phyloP scores from a whole-genome alignment of 73 alveolate genomes.

The Paramecium caudatum region DNA sequence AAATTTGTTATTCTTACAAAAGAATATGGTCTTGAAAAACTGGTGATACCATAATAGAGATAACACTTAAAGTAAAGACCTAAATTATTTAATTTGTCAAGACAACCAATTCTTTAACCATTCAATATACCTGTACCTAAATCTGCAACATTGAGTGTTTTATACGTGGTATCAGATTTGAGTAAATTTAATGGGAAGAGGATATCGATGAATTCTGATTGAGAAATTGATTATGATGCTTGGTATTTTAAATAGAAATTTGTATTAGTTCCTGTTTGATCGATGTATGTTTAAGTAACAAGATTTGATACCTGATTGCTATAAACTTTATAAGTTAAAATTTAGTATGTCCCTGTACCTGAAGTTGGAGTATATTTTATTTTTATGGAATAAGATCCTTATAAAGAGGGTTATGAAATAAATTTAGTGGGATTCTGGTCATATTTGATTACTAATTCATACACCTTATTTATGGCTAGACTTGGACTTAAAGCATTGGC shows the following conservation, averaged over 20 bases:
- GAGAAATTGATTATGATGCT: neutral
- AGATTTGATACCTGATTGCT: neutral
- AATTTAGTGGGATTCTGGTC: neutral
- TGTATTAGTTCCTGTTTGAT: neutral
- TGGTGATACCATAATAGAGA: constrained; percentile 9
- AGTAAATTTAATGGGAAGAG: neutral
- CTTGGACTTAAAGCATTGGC: neutral
- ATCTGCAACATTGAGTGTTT: neutral
- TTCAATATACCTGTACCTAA: neutral
- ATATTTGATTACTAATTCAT: constrained; percentile 26
- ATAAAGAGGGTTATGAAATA: neutral
- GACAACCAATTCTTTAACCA: constrained; percentile 17
- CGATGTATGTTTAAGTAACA: neutral
- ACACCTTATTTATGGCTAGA: neutral
- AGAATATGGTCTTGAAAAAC: neutral
- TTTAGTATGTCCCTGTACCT: neutral
- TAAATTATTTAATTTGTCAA: neutral
- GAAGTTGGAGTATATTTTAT: neutral
- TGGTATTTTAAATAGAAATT: neutral
- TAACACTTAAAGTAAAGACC: constrained; percentile 1
- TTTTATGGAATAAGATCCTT: neutral
- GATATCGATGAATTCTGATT: neutral
- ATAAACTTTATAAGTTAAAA: neutral
- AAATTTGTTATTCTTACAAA: constrained; percentile 5
- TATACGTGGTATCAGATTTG: neutral